Evolutionary conservation across 768 basidiomycete genomes (phyloP), one percentile per base, ranked within the genome.

Genomic region (Boletus rubroflammeus): DNA sequence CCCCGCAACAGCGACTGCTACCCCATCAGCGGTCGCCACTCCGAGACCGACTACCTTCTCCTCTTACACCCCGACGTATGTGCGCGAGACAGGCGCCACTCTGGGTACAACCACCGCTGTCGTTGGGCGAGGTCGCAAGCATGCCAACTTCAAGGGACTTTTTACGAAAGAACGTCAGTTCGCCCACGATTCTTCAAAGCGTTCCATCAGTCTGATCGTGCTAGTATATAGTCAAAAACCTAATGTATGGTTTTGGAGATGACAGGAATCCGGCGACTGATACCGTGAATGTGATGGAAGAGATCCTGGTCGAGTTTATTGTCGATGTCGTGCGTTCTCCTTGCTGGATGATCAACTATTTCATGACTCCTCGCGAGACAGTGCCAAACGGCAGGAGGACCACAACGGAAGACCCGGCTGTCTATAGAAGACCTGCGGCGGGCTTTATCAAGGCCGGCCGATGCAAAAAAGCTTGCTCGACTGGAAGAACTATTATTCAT

Each of bases 231-330:
- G 92, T 94, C 54, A 84, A 86, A 61, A 89, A 80, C 56, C 73
- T 94, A 47, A 93, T 93, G 92, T 95, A 93, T 65, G 93, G 90
- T 28, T 97, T 96, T 70, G 93, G 93, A 11, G 93, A 97, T 67
- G 92, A 93, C 66, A 79, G 88, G 15, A 89, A 91, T 60, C 90
- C 93, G 0, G 86, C 91, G 3, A 87, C 82, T 36, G 93, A 97
- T 62, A 89, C 90, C 0, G 89, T 94, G 26, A 86, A 83, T 59
- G 88, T 95, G 36, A 90, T 96, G 90, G 93, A 96, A 67, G 93
- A 96, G 66, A 93, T 96, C 50, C 73, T 96, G 47, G 81, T 93
- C 40, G 92, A 94, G 68, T 94, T 90, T 59, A 90, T 97, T 60
- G 83, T 85, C 31, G 93, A 97, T 62, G 80, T 96, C 11, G 93